Conservation (phyloP, 2,329 filamentous ascomycete genomes). For the Cryphonectria carpinicola region DNA sequence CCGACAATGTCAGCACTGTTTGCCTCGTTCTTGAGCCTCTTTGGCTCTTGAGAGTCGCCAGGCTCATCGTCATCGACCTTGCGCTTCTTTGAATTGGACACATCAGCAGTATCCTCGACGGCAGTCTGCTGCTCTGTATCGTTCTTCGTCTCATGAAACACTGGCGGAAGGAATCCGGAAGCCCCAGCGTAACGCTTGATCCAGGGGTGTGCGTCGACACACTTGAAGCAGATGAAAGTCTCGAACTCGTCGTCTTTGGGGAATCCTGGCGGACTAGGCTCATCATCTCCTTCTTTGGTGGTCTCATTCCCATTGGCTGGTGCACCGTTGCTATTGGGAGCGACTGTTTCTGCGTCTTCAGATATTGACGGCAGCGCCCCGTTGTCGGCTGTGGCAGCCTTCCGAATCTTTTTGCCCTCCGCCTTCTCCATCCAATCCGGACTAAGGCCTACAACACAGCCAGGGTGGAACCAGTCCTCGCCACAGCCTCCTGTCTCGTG, state of each 20-base stretch:
- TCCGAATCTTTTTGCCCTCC: slow-evolving; percentile 36
- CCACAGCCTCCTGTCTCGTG: slow-evolving; percentile 85
- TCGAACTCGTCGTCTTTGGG: slow-evolving; percentile 89
- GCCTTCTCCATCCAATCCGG: slow-evolving; percentile 70
- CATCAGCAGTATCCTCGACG: neutral
- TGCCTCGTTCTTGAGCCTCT: slow-evolving; percentile 56
- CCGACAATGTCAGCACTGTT: slow-evolving; percentile 32
- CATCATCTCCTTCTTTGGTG: slow-evolving; percentile 58
- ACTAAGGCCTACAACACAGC: slow-evolving; percentile 82
- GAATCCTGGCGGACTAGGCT: slow-evolving; percentile 81
- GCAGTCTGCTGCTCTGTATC: slow-evolving; percentile 29
- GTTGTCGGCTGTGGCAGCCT: slow-evolving; percentile 37
- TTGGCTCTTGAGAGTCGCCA: slow-evolving; percentile 44
- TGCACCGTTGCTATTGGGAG: slow-evolving; percentile 29
- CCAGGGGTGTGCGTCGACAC: slow-evolving; percentile 86
- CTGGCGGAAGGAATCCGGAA: slow-evolving; percentile 75
- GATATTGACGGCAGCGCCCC: slow-evolving; percentile 52
- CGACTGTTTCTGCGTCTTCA: slow-evolving; percentile 49
- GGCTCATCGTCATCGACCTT: slow-evolving; percentile 61
- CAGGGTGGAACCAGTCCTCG: slow-evolving; percentile 97
- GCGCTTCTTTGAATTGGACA: slow-evolving; percentile 60
- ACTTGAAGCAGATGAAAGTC: slow-evolving; percentile 91
- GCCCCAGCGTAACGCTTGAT: slow-evolving; percentile 85
- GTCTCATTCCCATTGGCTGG: slow-evolving; percentile 34
- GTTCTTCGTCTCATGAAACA: slow-evolving; percentile 53